phyloP scores from a whole-genome alignment of 1,284 basidiomycete species.

The Lignosus rhinocerotis region DNA sequence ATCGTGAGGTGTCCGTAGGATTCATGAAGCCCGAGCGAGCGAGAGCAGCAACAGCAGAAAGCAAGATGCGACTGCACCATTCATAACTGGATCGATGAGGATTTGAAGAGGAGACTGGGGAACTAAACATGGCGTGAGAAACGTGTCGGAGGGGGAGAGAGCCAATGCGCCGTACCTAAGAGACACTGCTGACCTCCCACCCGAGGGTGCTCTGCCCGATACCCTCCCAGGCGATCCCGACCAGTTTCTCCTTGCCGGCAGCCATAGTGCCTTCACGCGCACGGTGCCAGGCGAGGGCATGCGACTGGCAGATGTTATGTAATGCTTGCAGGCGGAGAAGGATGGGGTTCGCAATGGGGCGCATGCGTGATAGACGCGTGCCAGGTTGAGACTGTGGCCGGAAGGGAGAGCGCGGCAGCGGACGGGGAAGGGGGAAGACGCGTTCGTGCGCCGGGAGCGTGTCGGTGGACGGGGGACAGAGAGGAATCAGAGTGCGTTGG shows the following conservation, averaged over 20 bases:
- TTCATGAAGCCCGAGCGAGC: conserved; percentile 6
- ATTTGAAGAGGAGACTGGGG: background rate
- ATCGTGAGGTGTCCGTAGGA: conserved; percentile 7
- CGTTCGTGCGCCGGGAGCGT: conserved; percentile 20
- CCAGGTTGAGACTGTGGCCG: conserved; percentile 20
- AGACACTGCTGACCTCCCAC: conserved; percentile 29
- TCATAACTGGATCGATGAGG: conserved; percentile 1
- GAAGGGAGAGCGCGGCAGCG: conserved; percentile 33
- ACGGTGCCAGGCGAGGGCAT: conserved; percentile 46
- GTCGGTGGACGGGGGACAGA: conserved; percentile 16
- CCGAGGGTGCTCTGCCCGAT: conserved; percentile 53
- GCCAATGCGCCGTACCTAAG: conserved; percentile 2
- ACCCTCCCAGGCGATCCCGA: conserved; percentile 59
- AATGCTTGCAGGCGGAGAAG: conserved; percentile 56
- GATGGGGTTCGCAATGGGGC: conserved; percentile 61
- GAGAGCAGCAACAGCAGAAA: conserved; percentile 8
- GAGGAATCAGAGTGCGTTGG: conserved; percentile 26
- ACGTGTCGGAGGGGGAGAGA: background rate
- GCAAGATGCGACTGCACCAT: conserved; percentile 6
- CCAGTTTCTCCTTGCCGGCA: conserved; percentile 56
- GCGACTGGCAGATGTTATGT: conserved; percentile 48
- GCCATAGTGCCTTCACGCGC: conserved; percentile 46
- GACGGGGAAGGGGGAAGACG: conserved; percentile 27
- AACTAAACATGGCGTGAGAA: background rate
- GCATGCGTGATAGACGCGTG: conserved; percentile 31